Percentiles rank a stretch among this genome's conserved stretches.
phyloP scores from a whole-genome alignment of 257 asterid species.

The Nicotiana tomentosiformis region DNA sequence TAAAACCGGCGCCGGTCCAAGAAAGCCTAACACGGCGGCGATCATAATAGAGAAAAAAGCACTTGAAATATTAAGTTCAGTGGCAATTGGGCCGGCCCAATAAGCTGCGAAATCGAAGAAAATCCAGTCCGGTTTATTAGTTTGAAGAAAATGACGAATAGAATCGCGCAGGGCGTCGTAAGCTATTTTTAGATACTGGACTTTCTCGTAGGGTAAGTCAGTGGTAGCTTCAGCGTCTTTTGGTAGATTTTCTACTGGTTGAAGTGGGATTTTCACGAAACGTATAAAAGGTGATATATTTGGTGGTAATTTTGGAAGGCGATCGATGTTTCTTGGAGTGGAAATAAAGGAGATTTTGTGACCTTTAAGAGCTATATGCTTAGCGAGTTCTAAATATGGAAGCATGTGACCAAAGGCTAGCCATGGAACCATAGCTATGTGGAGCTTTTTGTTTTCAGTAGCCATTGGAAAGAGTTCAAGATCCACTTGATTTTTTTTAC shows the following conservation, averaged over 20 bases:
- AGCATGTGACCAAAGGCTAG: slow-evolving; percentile 58
- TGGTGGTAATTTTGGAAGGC: slow-evolving; percentile 46
- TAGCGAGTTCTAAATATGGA: slow-evolving; percentile 43
- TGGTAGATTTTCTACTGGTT: slow-evolving; percentile 18
- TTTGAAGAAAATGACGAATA: slow-evolving; percentile 12
- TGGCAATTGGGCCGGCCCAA: slow-evolving; percentile 22
- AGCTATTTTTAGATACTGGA: slow-evolving; percentile 29
- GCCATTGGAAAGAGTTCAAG: neutral
- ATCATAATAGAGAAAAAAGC: slow-evolving; percentile 17
- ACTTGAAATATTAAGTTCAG: slow-evolving; percentile 2
- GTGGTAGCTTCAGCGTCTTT: slow-evolving; percentile 23
- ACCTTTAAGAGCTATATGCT: slow-evolving; percentile 40
- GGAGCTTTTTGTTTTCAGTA: slow-evolving; percentile 11
- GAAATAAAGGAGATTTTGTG: slow-evolving; percentile 46
- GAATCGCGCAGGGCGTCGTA: slow-evolving; percentile 16
- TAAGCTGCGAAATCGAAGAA: slow-evolving; percentile 20
- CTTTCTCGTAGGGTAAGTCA: slow-evolving; percentile 17
- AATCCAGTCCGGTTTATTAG: slow-evolving; percentile 24
- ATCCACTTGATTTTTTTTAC: neutral
- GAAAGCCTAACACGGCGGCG: neutral
- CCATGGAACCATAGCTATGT: slow-evolving; percentile 57
- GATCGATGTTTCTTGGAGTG: slow-evolving; percentile 47
- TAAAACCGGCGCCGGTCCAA: neutral
- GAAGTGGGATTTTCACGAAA: slow-evolving; percentile 34
- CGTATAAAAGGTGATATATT: slow-evolving; percentile 18